phyloP scores from a whole-genome alignment of 371 early-diverging fungal genomes.

The Mortierella sp. region DNA sequence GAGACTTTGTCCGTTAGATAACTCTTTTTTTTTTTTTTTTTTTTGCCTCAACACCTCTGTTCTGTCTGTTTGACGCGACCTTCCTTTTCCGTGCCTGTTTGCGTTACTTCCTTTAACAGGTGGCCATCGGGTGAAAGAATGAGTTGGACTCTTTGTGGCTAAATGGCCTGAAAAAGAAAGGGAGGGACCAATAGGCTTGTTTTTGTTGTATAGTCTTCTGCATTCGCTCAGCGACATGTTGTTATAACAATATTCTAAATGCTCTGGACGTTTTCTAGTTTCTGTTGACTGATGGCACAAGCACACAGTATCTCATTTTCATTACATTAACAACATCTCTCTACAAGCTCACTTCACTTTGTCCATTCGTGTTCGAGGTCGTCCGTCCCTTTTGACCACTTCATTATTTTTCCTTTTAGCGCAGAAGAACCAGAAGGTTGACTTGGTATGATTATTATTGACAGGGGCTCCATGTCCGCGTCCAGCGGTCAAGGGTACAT shows the following conservation, averaged over 20 bases:
- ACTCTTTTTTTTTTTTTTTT: not conserved
- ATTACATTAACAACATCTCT: too few relatives aligned
- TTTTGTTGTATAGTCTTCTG: not conserved
- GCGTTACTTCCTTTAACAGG: not conserved
- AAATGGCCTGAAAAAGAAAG: not conserved
- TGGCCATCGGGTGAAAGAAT: not conserved
- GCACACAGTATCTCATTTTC: too few relatives aligned
- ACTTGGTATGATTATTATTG: not conserved
- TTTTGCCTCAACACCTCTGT: not conserved
- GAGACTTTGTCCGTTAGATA: too few relatives aligned
- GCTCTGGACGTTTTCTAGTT: too few relatives aligned
- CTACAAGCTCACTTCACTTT: too few relatives aligned
- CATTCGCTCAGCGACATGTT: not conserved
- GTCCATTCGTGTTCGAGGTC: too few relatives aligned
- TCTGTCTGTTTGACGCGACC: not conserved
- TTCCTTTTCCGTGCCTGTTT: not conserved
- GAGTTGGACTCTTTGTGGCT: not conserved
- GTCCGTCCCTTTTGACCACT: too few relatives aligned
- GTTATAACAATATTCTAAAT: not conserved
- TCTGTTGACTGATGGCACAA: too few relatives aligned
- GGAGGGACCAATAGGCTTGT: not conserved
- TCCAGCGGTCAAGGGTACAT: conserved; percentile 2
- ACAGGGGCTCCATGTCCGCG: not conserved
- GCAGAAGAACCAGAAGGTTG: conserved; percentile 10
- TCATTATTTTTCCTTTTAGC: not conserved